Base-by-base conservation (phyloP, 2,329 filamentous ascomycete genomes). In the Scleromitrula shiraiana region DNA sequence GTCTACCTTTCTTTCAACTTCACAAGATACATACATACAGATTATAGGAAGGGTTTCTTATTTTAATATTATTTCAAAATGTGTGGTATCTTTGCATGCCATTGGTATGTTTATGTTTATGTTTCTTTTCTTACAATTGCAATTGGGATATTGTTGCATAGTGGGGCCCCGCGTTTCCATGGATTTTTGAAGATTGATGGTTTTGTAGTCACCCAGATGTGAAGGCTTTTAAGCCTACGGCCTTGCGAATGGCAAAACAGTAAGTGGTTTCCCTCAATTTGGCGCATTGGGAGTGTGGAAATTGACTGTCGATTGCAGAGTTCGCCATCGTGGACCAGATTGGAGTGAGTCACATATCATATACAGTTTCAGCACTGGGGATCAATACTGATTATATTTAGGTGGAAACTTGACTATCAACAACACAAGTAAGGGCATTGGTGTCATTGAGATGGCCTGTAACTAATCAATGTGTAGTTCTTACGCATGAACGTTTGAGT, bases 401-500 rank as follows among this genome's bases (percentile, higher is more conserved):
- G 47, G 47, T 66, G 93, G 93, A 68, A 97, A 84, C 74, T 78
- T 90, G 65, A 85, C 85, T 62, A 83, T 78, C 64, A 91, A 95
- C 74, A 83, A 88, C 70, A 98, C 93, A 60, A 95, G 89, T 95
- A 75, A 65, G 24, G 14, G 8, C 33, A 19, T n/a, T 32, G 24
- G 14, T 19, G 4, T 32, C 14, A 33, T 10, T 17, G 30, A 9
- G 17, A 7, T 33, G 43, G 32, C n/a, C n/a, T n/a, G n/a, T 47
- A 32, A 54, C 52, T 62, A 51, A 59, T 50, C 45, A 14, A 55
- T n/a, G 55, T 62, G 45, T 64, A 90, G 85, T 98, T 67, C 82
- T 98, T 60, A 93, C 90, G 65, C 93, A 98, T 77, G 93, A 98
- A 71, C 87, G 93, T 72, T 76, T 98, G 68, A 93, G 88, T 68